Conservation (phyloP, 495 filamentous ascomycete genomes). For the Ascodesmis nigricans region DNA sequence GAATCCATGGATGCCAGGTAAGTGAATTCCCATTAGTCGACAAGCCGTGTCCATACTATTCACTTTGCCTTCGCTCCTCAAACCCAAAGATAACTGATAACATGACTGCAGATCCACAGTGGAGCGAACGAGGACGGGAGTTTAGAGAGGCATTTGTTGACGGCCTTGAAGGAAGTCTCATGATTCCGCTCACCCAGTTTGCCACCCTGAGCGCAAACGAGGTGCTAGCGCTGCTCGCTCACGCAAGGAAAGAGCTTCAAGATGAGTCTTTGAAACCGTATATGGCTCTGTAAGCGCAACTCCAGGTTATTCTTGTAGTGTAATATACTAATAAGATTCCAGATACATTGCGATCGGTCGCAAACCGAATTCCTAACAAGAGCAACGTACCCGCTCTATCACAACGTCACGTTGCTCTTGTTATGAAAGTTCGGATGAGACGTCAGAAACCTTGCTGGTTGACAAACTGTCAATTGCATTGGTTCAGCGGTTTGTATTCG, state of each 20-base stretch:
- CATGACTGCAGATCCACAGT: not conserved
- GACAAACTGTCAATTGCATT: too few relatives aligned
- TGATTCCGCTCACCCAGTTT: not conserved
- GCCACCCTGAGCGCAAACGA: conserved; percentile 19
- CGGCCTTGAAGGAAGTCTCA: conserved; percentile 15
- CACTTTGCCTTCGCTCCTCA: not conserved
- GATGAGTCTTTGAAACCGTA: conserved; percentile 37
- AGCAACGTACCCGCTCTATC: too few relatives aligned
- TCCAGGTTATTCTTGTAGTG: not conserved
- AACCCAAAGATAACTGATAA: not conserved
- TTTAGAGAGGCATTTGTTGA: not conserved
- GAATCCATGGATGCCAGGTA: conserved; percentile 54
- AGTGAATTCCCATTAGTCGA: conserved; percentile 10
- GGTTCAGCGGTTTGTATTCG: too few relatives aligned
- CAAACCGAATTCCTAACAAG: conserved; percentile 23
- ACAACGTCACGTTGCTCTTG: too few relatives aligned
- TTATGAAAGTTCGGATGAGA: too few relatives aligned
- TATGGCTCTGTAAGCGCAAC: conserved; percentile 19
- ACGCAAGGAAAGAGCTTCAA: conserved; percentile 43
- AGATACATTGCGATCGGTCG: conserved; percentile 35
- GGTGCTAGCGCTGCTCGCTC: conserved; percentile 30
- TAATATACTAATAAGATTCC: conserved; percentile 11
- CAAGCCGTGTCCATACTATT: not conserved
- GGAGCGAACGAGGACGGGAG: not conserved
- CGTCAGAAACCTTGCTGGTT: too few relatives aligned